These are phyloP conservation scores for Pseudisothecium myosuroides DNA, from an alignment of 225 moss, liverwort and hornwort genomes.

Conservation along the genomic window DNA sequence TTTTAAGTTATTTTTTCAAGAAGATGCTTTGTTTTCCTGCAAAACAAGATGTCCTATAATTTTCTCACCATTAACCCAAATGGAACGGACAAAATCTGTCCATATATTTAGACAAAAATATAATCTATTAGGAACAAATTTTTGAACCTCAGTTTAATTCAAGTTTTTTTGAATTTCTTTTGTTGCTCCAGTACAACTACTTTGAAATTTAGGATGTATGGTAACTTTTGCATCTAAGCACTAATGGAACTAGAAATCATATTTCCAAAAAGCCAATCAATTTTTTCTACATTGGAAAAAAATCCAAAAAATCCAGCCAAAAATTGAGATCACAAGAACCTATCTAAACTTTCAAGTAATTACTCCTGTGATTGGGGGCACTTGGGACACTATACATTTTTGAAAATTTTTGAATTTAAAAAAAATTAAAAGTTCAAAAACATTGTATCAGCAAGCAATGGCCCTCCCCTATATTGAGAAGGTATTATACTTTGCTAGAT, in stretches of 20 bases:
- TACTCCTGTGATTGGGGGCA: not conserved
- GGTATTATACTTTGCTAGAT: too few relatives aligned
- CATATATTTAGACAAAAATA: not conserved
- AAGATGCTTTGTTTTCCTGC: not conserved
- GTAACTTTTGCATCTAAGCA: not conserved
- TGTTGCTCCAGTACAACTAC: rapidly evolving
- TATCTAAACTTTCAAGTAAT: not conserved
- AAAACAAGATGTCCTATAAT: not conserved
- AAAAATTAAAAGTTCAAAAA: not conserved
- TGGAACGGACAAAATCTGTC: not conserved
- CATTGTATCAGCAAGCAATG: too few relatives aligned
- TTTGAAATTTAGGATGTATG: not conserved
- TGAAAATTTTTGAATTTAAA: not conserved
- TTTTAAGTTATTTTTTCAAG: too few relatives aligned
- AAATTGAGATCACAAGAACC: not conserved
- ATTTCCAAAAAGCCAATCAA: not conserved
- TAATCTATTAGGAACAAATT: not conserved
- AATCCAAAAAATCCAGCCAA: not conserved
- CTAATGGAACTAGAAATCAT: not conserved
- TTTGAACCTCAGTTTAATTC: not conserved
- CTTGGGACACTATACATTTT: not conserved
- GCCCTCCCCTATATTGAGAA: too few relatives aligned
- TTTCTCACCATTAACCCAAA: not conserved
- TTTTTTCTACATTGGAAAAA: not conserved
- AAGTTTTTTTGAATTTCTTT: not conserved